Conservation (phyloP, 1,284 basidiomycete genomes). For the Trametes sp. region DNA sequence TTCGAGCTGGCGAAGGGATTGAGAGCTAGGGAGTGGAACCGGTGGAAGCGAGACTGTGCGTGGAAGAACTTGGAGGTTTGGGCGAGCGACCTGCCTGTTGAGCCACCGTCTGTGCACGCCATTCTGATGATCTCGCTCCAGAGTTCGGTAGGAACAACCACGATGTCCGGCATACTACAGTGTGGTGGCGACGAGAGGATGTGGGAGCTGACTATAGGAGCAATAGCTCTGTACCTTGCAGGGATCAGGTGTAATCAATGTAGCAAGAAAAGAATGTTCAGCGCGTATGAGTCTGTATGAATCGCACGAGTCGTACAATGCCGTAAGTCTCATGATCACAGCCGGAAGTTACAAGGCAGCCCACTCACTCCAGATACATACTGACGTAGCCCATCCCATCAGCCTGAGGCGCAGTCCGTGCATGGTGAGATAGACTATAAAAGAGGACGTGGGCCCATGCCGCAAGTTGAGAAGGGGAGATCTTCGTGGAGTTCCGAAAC, state of each 20-base stretch:
- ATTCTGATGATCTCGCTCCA: neutral
- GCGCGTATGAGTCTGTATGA: too few species aligned
- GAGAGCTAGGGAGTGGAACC: slow-evolving; percentile 15
- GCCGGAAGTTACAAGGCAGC: too few species aligned
- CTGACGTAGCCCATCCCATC: too few species aligned
- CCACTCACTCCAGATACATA: too few species aligned
- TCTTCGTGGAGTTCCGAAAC: neutral
- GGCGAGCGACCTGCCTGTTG: slow-evolving; percentile 18
- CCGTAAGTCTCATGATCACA: too few species aligned
- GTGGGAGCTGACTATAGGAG: neutral
- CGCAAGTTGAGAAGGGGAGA: neutral
- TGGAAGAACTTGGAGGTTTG: slow-evolving; percentile 21
- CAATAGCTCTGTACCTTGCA: neutral
- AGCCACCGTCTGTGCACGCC: slow-evolving; percentile 15
- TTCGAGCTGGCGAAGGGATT: slow-evolving; percentile 1
- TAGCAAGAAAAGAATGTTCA: too few species aligned
- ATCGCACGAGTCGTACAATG: too few species aligned
- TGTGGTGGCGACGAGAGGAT: neutral
- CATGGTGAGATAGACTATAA: too few species aligned
- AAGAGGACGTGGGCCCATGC: neutral
- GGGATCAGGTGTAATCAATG: too few species aligned
- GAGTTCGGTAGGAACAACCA: slow-evolving; percentile 3
- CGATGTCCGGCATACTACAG: neutral
- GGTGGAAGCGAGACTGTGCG: neutral
- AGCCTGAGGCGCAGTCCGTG: too few species aligned